Base-by-base conservation (phyloP, 2,329 filamentous ascomycete species). In the Uncinocarpus reesii region DNA sequence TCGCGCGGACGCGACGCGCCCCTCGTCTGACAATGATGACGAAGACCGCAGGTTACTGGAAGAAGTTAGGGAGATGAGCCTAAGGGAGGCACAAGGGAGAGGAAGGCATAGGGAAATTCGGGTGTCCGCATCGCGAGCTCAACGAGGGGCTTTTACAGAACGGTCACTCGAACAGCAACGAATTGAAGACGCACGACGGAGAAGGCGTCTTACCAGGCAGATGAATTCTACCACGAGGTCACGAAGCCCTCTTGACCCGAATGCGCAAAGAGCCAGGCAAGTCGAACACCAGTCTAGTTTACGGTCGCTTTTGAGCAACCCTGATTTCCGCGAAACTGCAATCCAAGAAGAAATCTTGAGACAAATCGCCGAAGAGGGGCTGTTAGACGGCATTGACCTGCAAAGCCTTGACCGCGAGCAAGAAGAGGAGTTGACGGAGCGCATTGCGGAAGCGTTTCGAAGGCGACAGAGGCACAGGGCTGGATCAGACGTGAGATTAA, bases 281-380 rank as follows among this genome's bases (percentile, higher is more conserved):
- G 74, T 95, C 41, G 87, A 92, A 60, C 90, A 95, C 60, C 90
- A 96, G 68, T 83, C 87, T 0, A 95, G 88, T 50, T 70, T 96
- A 54, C 75, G 89, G 46, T 94, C 86, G 7, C 69, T 96, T 51
- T 80, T 96, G 51, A 89, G 86, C 59, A 78, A 82, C 3, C 85
- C 84, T 0, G 84, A 89, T 53, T 42, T 43, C n/a, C 74, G 86
- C 49, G 85, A 85, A 56, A 80, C 83, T 38, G 76, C 80, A 16
- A 82, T 94, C 57, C 84, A 95, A 62, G 80, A 84, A 52, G 88
- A 95, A 62, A 93, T 95, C 51, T 78, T 93, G 56, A 79, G 86
- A 36, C 87, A 94, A 61, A 95, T 94, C 51, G 77, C 89, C 56
- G 83, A 90, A 54, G 87, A 95, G 60, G 88, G 90, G 0, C 69